Evolutionary conservation across 2,329 filamentous ascomycete genomes (phyloP).

Genomic region (Stachybotrys chartarum): DNA sequence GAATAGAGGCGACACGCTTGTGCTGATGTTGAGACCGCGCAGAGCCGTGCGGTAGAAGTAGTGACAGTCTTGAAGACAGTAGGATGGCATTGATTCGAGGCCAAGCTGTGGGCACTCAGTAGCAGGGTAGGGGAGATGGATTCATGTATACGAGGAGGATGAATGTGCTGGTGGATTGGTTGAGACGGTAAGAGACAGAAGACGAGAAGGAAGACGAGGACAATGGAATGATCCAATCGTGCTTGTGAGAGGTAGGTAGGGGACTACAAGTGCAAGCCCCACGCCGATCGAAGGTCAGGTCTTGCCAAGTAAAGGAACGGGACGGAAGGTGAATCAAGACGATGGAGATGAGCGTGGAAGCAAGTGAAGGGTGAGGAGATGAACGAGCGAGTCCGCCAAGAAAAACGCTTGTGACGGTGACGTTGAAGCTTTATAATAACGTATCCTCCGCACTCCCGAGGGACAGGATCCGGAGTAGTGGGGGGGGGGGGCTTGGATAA

Average conservation of each 20-base stretch:
- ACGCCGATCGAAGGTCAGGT: background rate
- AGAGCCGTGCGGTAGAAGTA: conserved; percentile 90
- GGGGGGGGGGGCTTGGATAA: background rate
- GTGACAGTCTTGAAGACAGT: conserved; percentile 80
- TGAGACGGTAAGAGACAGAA: background rate
- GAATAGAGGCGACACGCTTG: conserved; percentile 69
- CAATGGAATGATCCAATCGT: background rate
- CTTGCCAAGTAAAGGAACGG: background rate
- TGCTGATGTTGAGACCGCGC: conserved; percentile 77
- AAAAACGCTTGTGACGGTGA: background rate
- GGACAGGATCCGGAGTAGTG: background rate
- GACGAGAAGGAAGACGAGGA: background rate
- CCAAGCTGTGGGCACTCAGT: background rate
- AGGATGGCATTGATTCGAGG: conserved; percentile 63
- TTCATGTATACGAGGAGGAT: background rate
- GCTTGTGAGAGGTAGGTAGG: background rate
- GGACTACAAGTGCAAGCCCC: background rate
- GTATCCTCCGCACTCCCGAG: background rate
- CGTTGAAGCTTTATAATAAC: background rate
- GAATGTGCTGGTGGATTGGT: background rate
- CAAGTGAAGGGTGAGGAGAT: background rate
- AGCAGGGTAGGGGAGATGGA: background rate
- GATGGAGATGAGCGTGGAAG: background rate
- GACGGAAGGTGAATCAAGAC: background rate
- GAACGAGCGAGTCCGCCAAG: background rate